phyloP scores from a whole-genome alignment of 2,329 filamentous ascomycete species.

The Cladorrhinum sp. region DNA sequence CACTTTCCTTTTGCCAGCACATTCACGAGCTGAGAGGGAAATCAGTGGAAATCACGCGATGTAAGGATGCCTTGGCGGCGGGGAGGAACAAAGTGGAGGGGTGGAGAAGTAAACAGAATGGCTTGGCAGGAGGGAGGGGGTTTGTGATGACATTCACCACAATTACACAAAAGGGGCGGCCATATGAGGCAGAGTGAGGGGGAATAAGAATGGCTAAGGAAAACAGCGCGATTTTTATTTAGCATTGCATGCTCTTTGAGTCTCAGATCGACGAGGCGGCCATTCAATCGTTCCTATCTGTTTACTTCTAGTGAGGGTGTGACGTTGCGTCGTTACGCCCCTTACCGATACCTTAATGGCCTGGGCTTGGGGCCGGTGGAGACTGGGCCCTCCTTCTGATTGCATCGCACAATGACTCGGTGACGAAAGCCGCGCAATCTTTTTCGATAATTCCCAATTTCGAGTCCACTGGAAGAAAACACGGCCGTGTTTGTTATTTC shows the following conservation, averaged over 20 bases:
- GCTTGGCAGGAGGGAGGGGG: background rate
- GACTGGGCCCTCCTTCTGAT: background rate
- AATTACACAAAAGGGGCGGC: background rate
- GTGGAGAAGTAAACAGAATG: background rate
- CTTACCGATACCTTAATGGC: background rate
- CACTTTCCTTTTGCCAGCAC: slow-evolving; percentile 2
- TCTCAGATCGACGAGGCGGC: background rate
- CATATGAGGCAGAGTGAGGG: background rate
- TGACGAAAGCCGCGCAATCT: background rate
- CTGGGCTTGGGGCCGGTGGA: background rate
- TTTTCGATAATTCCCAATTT: background rate
- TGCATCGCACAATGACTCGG: background rate
- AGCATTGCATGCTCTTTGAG: background rate
- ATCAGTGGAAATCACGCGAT: slow-evolving; percentile 9
- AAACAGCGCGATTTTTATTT: background rate
- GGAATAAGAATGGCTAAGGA: background rate
- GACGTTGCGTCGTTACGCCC: background rate
- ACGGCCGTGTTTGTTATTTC: background rate
- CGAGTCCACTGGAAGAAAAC: no score
- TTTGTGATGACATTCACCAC: background rate
- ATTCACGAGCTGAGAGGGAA: slow-evolving; percentile 4
- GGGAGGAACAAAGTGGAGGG: slow-evolving; percentile 1
- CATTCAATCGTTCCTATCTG: no score
- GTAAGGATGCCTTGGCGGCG: slow-evolving; percentile 1
- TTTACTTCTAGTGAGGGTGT: background rate